A percentile compares a stretch with the other conserved stretches of the same genome.
phyloP scores from a whole-genome alignment of 352 stramenopile species.

The Phytophthora colocasiae region DNA sequence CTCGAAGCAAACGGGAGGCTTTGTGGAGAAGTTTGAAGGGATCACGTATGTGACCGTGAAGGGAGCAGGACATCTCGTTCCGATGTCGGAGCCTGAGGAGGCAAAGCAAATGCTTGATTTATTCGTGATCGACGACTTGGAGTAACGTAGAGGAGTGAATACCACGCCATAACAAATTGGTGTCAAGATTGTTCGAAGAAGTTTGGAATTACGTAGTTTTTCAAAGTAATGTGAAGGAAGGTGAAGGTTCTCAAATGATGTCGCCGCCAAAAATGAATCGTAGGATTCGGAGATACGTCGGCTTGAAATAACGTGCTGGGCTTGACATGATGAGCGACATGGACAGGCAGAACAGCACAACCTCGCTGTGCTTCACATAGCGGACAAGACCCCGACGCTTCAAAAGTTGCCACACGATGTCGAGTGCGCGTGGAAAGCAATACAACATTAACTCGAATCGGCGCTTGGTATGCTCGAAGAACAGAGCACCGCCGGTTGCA shows the following conservation, averaged over 20 bases:
- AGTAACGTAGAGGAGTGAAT: constrained; percentile 22
- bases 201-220: too few species aligned
- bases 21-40: constrained; percentile 84
- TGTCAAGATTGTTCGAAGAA: background rate
- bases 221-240: background rate
- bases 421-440: constrained; percentile 72
- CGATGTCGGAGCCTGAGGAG: constrained; percentile 76
- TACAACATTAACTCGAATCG: constrained; percentile 90
- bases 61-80: constrained; percentile 91
- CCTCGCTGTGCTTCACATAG: constrained; percentile 80
- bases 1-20: constrained; percentile 80
- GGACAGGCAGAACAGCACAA: constrained; percentile 85
- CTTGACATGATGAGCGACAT: constrained; percentile 88
- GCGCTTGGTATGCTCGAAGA: constrained; percentile 85
- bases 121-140: constrained; percentile 63
- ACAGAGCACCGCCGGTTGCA: constrained; percentile 62
- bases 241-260: constrained; percentile 57
- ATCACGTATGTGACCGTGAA: constrained; percentile 92
- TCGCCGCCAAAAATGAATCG: constrained; percentile 85
- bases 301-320: constrained; percentile 84
- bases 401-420: constrained; percentile 85
- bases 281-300: constrained; percentile 82
- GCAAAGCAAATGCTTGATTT: constrained; percentile 77
- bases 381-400: constrained; percentile 71
- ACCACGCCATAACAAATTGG: constrained; percentile 2